Percentiles rank a stretch among this genome's conserved stretches.
Conservation (phyloP, 1,284 basidiomycete species). For the Cutaneotrichosporon sp. region DNA sequence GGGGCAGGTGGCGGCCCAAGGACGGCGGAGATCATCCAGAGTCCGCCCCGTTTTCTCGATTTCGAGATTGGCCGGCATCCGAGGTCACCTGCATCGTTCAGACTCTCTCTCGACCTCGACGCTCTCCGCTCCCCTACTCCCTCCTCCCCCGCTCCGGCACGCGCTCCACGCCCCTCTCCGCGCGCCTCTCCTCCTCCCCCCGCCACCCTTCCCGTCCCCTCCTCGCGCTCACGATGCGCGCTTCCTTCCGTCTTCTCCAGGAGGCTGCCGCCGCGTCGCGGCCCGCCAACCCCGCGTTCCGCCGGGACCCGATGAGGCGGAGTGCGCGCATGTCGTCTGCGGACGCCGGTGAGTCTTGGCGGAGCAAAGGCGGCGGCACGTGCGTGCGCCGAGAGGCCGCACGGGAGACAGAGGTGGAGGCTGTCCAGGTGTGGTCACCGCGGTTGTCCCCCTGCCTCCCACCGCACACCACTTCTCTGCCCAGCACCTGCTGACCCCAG, state of each 20-base stretch:
- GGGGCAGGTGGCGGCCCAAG: neutral
- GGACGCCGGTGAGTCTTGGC: neutral
- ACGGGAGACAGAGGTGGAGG: neutral
- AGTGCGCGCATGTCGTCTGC: neutral
- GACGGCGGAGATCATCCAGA: neutral
- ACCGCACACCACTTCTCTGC: too few relatives aligned
- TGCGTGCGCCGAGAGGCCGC: neutral
- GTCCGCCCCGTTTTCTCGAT: slow-evolving; percentile 1
- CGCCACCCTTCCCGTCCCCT: neutral
- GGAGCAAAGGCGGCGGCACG: neutral
- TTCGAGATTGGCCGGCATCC: slow-evolving; percentile 2
- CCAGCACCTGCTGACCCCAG: neutral
- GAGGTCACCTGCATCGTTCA: neutral
- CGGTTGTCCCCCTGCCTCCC: neutral
- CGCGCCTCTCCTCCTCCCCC: neutral
- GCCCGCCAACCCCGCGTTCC: neutral
- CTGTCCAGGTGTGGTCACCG: neutral
- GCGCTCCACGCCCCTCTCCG: too few relatives aligned
- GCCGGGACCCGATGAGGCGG: neutral
- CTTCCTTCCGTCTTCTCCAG: neutral
- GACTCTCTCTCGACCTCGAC: neutral
- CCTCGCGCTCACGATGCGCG: neutral
- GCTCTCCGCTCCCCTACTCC: neutral
- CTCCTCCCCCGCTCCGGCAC: neutral
- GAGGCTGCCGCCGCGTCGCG: neutral